A percentile compares a stretch with the other conserved stretches of the same genome.
These are phyloP conservation scores for Polytolypa hystricis DNA, from an alignment of 2,329 filamentous ascomycete genomes.

Conservation along the genomic window DNA sequence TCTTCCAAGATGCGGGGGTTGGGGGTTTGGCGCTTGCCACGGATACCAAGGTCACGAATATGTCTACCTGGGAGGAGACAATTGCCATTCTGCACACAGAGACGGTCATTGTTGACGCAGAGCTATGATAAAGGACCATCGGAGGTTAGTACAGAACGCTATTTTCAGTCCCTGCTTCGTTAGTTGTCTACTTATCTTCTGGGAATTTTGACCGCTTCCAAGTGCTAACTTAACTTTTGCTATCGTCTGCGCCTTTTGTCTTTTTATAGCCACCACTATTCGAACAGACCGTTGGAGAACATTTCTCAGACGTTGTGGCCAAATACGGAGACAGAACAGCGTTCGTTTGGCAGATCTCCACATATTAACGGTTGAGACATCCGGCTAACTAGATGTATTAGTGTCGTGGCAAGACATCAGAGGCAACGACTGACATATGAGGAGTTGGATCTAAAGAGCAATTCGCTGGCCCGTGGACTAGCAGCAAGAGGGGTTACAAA, in stretches of 20 bases:
- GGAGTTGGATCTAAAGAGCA: conserved; percentile 63
- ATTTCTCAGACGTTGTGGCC: conserved; percentile 35
- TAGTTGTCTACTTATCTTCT: too few species aligned
- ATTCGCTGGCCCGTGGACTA: conserved; percentile 61
- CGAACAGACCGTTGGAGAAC: conserved; percentile 36
- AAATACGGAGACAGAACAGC: conserved; percentile 39
- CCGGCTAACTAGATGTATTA: conserved; percentile 16
- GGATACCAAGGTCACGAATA: conserved; percentile 1
- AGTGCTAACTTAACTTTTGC: conserved; percentile 18
- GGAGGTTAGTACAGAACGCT: conserved; percentile 16
- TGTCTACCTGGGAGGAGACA: neutral
- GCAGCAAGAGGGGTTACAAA: conserved; percentile 61
- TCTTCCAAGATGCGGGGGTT: conserved; percentile 1
- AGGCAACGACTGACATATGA: conserved; percentile 59
- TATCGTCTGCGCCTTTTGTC: conserved; percentile 11
- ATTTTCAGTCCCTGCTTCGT: too few species aligned
- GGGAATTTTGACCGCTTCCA: too few species aligned
- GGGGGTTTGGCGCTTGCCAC: conserved; percentile 2
- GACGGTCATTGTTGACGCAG: conserved; percentile 17
- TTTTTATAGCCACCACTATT: conserved; percentile 32
- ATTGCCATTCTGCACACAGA: neutral
- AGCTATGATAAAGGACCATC: conserved; percentile 22
- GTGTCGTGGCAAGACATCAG: conserved; percentile 52
- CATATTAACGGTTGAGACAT: too few species aligned
- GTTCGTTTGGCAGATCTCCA: conserved; percentile 33